Evolutionary conservation across 129 eudicot genomes (phyloP), one percentile per base, ranked within the genome.

Genomic region (Sambucus nigra): DNA sequence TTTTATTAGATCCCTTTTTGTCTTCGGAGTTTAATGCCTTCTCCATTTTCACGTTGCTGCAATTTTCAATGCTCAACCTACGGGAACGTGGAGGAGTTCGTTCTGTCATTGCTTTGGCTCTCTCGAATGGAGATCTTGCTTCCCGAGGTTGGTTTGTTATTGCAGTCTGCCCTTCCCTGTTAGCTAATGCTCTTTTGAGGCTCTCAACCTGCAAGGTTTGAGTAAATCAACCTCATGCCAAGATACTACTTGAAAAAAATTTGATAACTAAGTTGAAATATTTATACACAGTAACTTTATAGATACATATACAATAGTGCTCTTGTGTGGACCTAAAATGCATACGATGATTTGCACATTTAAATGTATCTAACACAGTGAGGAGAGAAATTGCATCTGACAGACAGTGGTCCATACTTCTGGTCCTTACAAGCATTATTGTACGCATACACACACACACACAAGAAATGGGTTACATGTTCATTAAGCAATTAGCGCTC

Each of bases 51-150:
- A 38, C 45, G 65, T 44, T 61, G 60, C 21, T 53, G 54, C 68
- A 35, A 48, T 72, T 80, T 55, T 83, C 97, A 17, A 83, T 78
- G 71, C 94, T 83, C 71, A 77, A 63, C 47, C 92, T 88, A 56
- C 87, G 69, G 13, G 69, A 12, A 24, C 64, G 67, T 23, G 74
- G 87, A 65, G 94, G 87, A 7, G 89, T 71, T 82, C 60, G 45
- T 14, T 82, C 88, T 27, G 60, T 18, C 56, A 41, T 61, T 15
- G 47, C 55, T 64, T 78, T 69, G 28, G 67, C 67, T 64, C 68
- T 81, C 44, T 38, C 78, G 48, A 23, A 41, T 17, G 80, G 82
- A 2, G 79, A 66, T 51, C 55, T 76, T 35, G 76, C 54, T 50
- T 69, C 80, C 49, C 38, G 69, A 0, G 57, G 59, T 28, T 55